These are phyloP conservation scores for Penicillium concentricum DNA, from an alignment of 2,329 filamentous ascomycete genomes.

Conservation along the genomic window DNA sequence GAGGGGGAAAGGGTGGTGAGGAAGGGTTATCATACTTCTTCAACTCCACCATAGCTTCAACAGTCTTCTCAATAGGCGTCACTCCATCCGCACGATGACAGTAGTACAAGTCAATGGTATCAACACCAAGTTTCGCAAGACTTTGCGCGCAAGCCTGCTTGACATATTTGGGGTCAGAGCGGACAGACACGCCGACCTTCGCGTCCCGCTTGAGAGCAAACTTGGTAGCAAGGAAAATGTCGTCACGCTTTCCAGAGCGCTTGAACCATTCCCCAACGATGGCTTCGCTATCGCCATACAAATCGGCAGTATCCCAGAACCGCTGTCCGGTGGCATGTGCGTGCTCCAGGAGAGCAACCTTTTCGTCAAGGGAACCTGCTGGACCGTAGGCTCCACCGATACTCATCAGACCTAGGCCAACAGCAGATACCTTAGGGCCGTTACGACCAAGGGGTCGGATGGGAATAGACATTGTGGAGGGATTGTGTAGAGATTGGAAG, in stretches of 20 bases:
- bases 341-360: conserved; percentile 28
- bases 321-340: conserved; percentile 30
- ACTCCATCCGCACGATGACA: conserved; percentile 45
- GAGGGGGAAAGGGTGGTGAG: no score
- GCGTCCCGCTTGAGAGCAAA: conserved; percentile 30
- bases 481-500: background rate
- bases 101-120: conserved; percentile 47
- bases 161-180: conserved; percentile 40
- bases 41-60: conserved; percentile 45
- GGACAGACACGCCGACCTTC: conserved; percentile 16
- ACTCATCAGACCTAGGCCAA: conserved; percentile 29
- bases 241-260: conserved; percentile 36
- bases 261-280: conserved; percentile 43
- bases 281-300: conserved; percentile 32
- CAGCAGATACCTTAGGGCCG: conserved; percentile 21
- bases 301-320: conserved; percentile 37
- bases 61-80: conserved; percentile 47
- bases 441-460: conserved; percentile 16
- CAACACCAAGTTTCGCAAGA: conserved; percentile 36
- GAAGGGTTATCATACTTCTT: conserved; percentile 30
- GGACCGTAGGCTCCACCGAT: conserved; percentile 22
- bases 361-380: conserved; percentile 14
- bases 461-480: conserved; percentile 14
- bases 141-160: conserved; percentile 36
- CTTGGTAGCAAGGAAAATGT: conserved; percentile 45